A percentile compares a stretch with the other conserved stretches of the same genome.
Evolutionary conservation across 192 early-diverging fungal species (phyloP).

Genomic region (Umbelopsis isabellina): DNA sequence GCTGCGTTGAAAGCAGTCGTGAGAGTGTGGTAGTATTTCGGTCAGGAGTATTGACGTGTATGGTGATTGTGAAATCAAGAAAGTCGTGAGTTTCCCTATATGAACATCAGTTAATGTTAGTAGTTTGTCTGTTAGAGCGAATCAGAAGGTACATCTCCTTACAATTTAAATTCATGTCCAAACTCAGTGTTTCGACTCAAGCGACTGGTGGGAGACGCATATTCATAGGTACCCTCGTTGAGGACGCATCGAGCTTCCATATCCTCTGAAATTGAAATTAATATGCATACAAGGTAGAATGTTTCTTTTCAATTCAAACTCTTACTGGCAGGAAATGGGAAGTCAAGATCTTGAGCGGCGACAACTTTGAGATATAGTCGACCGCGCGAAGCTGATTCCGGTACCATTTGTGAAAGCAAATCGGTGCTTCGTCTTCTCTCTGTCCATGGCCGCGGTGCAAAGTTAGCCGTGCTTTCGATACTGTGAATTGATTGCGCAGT

Average conservation of each 20-base stretch:
- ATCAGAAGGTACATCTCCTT: neutral
- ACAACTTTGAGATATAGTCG: conserved; percentile 26
- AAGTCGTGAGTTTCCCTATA: conserved; percentile 7
- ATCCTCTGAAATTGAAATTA: conserved; percentile 14
- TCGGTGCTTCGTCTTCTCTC: conserved; percentile 11
- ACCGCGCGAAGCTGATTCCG: conserved; percentile 12
- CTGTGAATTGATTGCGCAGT: conserved; percentile 13
- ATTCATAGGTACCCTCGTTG: conserved; percentile 24
- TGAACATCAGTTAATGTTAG: neutral
- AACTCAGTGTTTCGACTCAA: conserved; percentile 27
- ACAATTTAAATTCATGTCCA: conserved; percentile 34
- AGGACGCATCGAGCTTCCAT: conserved; percentile 27
- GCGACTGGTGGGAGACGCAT: neutral
- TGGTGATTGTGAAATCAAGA: conserved; percentile 19
- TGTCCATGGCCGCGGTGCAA: conserved; percentile 8
- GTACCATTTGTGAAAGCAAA: neutral
- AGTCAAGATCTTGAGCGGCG: conserved; percentile 29
- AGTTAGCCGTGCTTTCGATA: conserved; percentile 22
- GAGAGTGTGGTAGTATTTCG: conserved; percentile 14
- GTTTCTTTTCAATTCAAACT: neutral
- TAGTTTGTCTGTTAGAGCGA: neutral
- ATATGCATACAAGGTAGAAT: neutral
- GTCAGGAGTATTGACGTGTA: conserved; percentile 10
- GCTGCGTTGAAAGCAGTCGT: neutral
- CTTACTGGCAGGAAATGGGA: conserved; percentile 28